Conservation (phyloP, 2,329 filamentous ascomycete genomes). For the Didymella glomerata region DNA sequence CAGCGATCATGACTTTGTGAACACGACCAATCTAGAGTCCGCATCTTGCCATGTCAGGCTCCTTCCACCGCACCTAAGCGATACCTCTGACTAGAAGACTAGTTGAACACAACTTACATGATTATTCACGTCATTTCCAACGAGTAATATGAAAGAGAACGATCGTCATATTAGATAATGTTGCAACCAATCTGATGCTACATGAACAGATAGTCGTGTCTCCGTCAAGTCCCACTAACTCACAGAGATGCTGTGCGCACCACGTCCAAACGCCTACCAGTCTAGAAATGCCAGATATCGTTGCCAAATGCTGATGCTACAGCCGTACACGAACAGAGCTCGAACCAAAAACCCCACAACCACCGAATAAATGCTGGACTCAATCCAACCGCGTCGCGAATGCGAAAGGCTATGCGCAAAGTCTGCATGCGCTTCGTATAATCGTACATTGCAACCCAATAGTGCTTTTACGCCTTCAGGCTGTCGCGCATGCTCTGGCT, state of each 20-base stretch:
- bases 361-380: slow-evolving; percentile 23
- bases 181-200: slow-evolving; percentile 6
- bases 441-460: slow-evolving; percentile 13
- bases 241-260: slow-evolving; percentile 7
- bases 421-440: slow-evolving; percentile 22
- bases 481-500: slow-evolving; percentile 89
- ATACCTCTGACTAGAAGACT: too few species aligned
- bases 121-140: too few species aligned
- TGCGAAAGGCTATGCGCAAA: slow-evolving; percentile 23
- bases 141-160: too few species aligned
- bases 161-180: slow-evolving; percentile 15
- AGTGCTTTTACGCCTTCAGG: slow-evolving; percentile 63
- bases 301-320: slow-evolving; percentile 10
- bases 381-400: slow-evolving; percentile 29
- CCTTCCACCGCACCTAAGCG: too few species aligned
- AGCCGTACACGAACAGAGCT: slow-evolving; percentile 14
- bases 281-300: slow-evolving; percentile 17
- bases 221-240: slow-evolving; percentile 2
- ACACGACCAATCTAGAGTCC: too few species aligned
- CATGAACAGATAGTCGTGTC: slow-evolving; percentile 7
- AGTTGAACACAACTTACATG: too few species aligned
- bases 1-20: too few species aligned
- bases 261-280: slow-evolving; percentile 12
- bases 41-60: too few species aligned
- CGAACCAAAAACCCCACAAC: background rate